Conservation (phyloP, 129 eudicot species). For the Artemisia argyi region DNA sequence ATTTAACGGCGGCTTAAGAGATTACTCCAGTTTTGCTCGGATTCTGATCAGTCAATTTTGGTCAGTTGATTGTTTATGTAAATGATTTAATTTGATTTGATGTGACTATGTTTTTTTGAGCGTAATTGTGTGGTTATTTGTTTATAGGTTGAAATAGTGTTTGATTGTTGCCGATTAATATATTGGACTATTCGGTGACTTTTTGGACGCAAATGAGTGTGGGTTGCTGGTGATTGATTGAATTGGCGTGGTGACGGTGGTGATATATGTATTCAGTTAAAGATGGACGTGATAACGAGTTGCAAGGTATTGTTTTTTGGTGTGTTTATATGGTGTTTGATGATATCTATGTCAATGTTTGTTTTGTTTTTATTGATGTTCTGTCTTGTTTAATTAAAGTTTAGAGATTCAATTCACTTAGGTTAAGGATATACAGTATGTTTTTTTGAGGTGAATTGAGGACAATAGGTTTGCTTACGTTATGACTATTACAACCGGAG, state of each 20-base stretch:
- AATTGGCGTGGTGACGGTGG: not conserved
- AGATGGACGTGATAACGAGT: slow-evolving; percentile 80
- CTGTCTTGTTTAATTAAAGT: slow-evolving; percentile 1
- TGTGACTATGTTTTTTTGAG: not conserved
- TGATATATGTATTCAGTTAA: slow-evolving; percentile 22
- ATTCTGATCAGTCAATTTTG: not conserved
- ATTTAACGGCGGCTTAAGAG: too few relatives aligned
- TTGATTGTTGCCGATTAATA: slow-evolving; percentile 6
- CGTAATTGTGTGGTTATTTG: not conserved
- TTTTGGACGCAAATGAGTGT: slow-evolving; percentile 22
- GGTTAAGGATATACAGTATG: slow-evolving; percentile 14
- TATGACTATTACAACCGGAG: not conserved
- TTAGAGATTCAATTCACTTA: not conserved
- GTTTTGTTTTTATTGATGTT: not conserved
- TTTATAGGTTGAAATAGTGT: slow-evolving; percentile 7
- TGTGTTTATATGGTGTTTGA: slow-evolving; percentile 8
- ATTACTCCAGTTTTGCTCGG: too few relatives aligned
- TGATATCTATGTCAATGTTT: slow-evolving; percentile 11
- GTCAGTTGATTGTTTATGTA: not conserved
- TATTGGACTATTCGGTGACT: slow-evolving; percentile 33
- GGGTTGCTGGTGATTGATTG: slow-evolving; percentile 33
- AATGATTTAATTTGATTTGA: not conserved
- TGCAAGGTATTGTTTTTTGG: slow-evolving; percentile 62
- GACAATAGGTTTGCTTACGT: slow-evolving; percentile 12
- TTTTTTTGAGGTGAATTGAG: slow-evolving; percentile 27